A percentile compares a stretch with the other conserved stretches of the same genome.
phyloP scores from a whole-genome alignment of 2,329 filamentous ascomycete species.

The Pseudogymnoascus sp. region DNA sequence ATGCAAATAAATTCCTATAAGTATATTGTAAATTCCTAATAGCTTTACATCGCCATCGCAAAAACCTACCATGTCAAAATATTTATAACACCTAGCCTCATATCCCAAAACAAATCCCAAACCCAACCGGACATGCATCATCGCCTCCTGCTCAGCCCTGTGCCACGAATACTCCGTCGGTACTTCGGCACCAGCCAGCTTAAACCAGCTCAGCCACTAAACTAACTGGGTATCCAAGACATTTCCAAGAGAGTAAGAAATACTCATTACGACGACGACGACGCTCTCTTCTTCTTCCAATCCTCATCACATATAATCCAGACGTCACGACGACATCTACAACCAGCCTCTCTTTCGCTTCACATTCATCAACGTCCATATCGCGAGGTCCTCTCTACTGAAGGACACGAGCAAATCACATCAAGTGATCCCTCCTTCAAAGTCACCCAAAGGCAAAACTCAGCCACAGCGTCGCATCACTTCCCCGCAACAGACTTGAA shows the following conservation, averaged over 20 bases:
- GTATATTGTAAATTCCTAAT: background rate
- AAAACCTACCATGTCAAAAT: background rate
- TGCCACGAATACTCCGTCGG: background rate
- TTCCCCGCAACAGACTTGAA: background rate
- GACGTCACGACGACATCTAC: background rate
- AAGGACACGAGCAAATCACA: background rate
- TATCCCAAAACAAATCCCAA: background rate
- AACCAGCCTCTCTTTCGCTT: background rate
- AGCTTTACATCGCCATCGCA: background rate
- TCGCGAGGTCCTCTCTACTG: background rate
- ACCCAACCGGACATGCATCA: background rate
- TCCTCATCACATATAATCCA: background rate
- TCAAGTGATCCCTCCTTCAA: background rate
- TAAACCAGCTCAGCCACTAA: conserved; percentile 1
- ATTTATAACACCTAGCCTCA: background rate
- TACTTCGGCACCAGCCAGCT: background rate
- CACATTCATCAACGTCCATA: background rate
- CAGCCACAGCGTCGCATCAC: background rate
- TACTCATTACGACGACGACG: conserved; percentile 1
- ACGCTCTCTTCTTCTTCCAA: background rate
- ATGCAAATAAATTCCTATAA: background rate
- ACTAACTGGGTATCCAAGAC: conserved; percentile 3
- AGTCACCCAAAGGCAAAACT: background rate
- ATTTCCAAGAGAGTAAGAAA: conserved; percentile 3
- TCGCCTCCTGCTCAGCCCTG: background rate